Base-by-base conservation (phyloP, 2,329 filamentous ascomycete genomes). In the Pestalotiopsis sp. region DNA sequence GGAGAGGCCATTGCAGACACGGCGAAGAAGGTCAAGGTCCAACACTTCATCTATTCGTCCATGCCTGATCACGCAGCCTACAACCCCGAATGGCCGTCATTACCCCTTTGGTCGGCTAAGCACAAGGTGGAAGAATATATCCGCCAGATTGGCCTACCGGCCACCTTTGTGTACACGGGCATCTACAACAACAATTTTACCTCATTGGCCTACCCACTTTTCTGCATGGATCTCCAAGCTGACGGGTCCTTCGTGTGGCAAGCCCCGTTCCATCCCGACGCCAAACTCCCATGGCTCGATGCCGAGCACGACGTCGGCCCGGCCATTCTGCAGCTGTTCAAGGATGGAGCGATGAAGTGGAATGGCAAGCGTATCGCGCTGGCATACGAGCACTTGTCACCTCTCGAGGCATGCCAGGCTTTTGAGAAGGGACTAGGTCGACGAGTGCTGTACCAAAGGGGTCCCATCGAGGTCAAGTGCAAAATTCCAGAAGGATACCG, bases 161-260 rank as follows among this genome's bases (percentile, higher is more conserved):
- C 95, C 1, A 98, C 95, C 0, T 98, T 97, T 80, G 91, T 98
- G 72, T 98, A 98, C 81, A 94, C 95, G 11, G 96, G 95, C 69
- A 98, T 98, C 75, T 99, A 98, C 85, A 97, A 98, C 86, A 98
- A 98, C 82, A 98, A 99, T 80, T 99, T 98, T 82, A 98, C 95
- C 38, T 96, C 93, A 61, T 86, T 98, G 39, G 90, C 90, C 1
- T 98, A 97, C 77, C 96, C 96, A 1, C 86, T 98, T 4, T 98
- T 98, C 83, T 96, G 95, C 82, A 97, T 98, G 92, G 94, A 97
- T 72, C 84, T 97, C 61, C 91, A 94, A 80, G 80, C 85, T 1
- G 94, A 98, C 75, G 94, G 93, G 20, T 94, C 92, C 67, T 98
- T 98, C 78, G 84, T 91, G 69, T 98, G 96, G 96, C 91, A 94